These are phyloP conservation scores for Teunomyces funiuensis DNA, from an alignment of 805 yeast genomes.

Conservation along the genomic window DNA sequence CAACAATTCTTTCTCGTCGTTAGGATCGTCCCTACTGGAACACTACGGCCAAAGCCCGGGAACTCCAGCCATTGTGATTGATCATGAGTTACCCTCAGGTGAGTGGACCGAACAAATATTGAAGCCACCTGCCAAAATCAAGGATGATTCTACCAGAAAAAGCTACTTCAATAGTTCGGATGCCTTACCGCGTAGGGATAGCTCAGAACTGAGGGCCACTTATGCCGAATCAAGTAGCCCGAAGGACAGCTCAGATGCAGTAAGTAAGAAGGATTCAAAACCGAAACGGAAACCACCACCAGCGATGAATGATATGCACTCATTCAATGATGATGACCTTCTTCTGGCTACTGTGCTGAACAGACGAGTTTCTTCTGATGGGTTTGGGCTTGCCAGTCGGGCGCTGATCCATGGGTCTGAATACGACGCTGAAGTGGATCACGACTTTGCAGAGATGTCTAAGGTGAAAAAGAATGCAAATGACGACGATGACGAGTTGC, in stretches of 20 bases:
- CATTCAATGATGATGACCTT: background rate
- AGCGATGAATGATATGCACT: background rate
- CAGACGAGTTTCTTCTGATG: background rate
- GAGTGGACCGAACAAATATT: background rate
- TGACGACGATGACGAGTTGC: slow-evolving; percentile 19
- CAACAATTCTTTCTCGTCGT: slow-evolving; percentile 26
- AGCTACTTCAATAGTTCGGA: background rate
- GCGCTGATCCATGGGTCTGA: background rate
- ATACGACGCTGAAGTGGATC: slow-evolving; percentile 1
- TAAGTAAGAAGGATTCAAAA: slow-evolving; percentile 7
- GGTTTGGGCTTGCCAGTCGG: background rate
- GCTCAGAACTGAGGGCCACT: background rate
- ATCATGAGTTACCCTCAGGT: background rate
- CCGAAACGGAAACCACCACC: slow-evolving; percentile 33
- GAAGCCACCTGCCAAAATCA: background rate
- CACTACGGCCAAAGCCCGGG: slow-evolving; percentile 8
- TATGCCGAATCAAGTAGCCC: background rate
- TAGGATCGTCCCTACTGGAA: slow-evolving; percentile 27
- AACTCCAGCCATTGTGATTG: slow-evolving; percentile 8
- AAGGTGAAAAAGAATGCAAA: background rate
- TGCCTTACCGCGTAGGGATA: background rate
- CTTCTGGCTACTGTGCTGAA: background rate
- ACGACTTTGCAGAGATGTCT: slow-evolving; percentile 6
- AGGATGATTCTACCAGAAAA: background rate
- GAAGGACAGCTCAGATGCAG: slow-evolving; percentile 3